Evolutionary conservation across 306 rosid genomes (phyloP), one percentile per base, ranked within the genome.

Genomic region (Rubus idaeus): DNA sequence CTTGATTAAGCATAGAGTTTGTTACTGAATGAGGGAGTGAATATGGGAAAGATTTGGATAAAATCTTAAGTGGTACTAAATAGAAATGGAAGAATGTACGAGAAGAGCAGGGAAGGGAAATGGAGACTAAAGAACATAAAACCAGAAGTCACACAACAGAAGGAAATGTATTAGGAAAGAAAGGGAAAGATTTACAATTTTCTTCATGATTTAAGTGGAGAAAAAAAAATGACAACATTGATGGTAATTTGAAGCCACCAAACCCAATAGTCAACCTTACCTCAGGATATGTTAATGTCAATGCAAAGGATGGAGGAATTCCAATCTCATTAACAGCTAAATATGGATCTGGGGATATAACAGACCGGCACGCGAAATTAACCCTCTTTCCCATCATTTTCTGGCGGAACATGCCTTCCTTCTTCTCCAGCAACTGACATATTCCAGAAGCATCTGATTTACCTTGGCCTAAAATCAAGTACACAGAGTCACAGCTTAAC

Each of bases 331-430:
- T 90, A 73, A 95, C 98, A 64, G 97, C 96, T 79, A 95, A 89
- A 80, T 95, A 95, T 47, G 98, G 97, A 90, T 92, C 98, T 1
- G 97, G 98, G 9, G 98, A 95, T 80, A 95, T 95, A 86, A 95
- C 98, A 82, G 98, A 92, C 64, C 98, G 97, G 75, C 98, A 92
- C 6, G 98, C 97, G 88, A 78, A 90, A 85, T 95, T 95, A 79
- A 95, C 98, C 80, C 98, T 89, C 89, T 95, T 95, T 55, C 97
- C 97, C 98, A 95, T 95, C 98, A 95, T 95, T 86, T 95, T 95
- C 87, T 95, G 98, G 68, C 98, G 97, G 79, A 95, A 95, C 74
- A 95, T 74, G 77, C 98, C 98, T 77, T 90, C 98, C 82, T 95
- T 95, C 90, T 95, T 95, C 81, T 95, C 97, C 81, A 95, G 83